A percentile compares a stretch with the other conserved stretches of the same genome.
Evolutionary conservation across 169 alveolate species (phyloP).

Genomic region (Cryptosporidium xiaoi): DNA sequence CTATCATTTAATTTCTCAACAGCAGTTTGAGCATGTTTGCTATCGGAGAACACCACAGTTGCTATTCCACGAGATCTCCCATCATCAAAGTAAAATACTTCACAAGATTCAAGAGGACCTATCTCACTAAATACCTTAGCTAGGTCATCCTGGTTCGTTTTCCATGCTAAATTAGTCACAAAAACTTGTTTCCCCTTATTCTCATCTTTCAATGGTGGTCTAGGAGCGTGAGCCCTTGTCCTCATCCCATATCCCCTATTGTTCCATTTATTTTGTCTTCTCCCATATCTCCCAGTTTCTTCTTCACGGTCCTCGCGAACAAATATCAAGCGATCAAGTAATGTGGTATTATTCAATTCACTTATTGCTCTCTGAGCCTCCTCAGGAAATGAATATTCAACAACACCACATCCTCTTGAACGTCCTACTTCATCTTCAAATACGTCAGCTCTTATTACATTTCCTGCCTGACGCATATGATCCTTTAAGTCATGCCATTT

Average conservation of each 20-base stretch:
- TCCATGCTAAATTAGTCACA: conserved; percentile 73
- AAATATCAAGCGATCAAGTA: conserved; percentile 85
- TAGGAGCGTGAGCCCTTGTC: conserved; percentile 71
- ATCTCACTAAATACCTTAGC: conserved; percentile 67
- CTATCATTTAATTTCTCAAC: conserved; percentile 68
- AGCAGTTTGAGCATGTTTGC: conserved; percentile 65
- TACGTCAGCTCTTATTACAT: conserved; percentile 89
- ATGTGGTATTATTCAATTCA: conserved; percentile 82
- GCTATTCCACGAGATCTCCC: conserved; percentile 73
- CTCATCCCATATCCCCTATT: conserved; percentile 55
- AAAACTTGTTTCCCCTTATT: conserved; percentile 59
- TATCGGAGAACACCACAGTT: conserved; percentile 56
- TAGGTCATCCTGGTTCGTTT: conserved; percentile 63
- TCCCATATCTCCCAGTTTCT: conserved; percentile 63
- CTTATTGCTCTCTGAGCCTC: conserved; percentile 85
- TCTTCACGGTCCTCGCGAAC: conserved; percentile 88
- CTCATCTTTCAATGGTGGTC: conserved; percentile 71
- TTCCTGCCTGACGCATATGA: conserved; percentile 92
- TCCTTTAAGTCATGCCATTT: conserved; percentile 90
- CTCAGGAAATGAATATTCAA: conserved; percentile 84
- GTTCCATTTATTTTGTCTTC: conserved; percentile 58
- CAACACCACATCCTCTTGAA: conserved; percentile 89
- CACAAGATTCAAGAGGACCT: conserved; percentile 74
- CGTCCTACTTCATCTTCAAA: conserved; percentile 89
- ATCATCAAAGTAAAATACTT: conserved; percentile 68